A percentile compares a stretch with the other conserved stretches of the same genome.
These are phyloP conservation scores for Pythium phragmiticola DNA, from an alignment of 352 stramenopile genomes.

Conservation along the genomic window DNA sequence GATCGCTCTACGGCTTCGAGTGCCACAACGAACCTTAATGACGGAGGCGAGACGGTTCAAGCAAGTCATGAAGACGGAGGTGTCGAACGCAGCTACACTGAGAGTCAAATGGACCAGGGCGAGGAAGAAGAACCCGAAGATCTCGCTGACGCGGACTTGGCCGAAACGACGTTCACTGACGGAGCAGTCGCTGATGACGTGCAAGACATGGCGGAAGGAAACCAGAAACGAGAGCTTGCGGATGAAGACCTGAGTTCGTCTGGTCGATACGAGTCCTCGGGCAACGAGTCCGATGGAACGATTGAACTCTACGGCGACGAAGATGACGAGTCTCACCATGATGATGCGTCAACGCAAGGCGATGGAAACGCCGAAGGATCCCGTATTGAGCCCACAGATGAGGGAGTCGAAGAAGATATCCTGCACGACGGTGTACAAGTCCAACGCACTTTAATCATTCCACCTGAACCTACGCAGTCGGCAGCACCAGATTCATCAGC, in stretches of 20 bases:
- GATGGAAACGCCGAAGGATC: neutral
- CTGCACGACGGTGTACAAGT: neutral
- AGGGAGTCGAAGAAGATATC: neutral
- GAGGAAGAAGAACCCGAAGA: conserved; percentile 4
- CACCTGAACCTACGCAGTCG: neutral
- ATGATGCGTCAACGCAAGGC: neutral
- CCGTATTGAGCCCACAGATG: neutral
- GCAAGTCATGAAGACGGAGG: neutral
- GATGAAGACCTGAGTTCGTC: neutral
- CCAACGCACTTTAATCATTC: neutral
- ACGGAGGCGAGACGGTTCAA: neutral
- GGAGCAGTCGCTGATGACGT: neutral
- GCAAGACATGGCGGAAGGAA: neutral
- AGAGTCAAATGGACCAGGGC: neutral
- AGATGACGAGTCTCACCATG: neutral
- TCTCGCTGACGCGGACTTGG: neutral
- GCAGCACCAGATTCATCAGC: neutral
- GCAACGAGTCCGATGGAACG: conserved; percentile 9
- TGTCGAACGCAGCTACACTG: neutral
- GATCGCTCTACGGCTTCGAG: neutral
- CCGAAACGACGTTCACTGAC: neutral
- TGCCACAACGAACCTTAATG: neutral
- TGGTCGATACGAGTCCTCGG: neutral
- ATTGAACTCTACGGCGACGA: neutral
- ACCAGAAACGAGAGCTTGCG: neutral